A percentile compares a stretch with the other conserved stretches of the same genome.
Conservation (phyloP, 2,329 filamentous ascomycete species). For the Colletotrichum salicis region DNA sequence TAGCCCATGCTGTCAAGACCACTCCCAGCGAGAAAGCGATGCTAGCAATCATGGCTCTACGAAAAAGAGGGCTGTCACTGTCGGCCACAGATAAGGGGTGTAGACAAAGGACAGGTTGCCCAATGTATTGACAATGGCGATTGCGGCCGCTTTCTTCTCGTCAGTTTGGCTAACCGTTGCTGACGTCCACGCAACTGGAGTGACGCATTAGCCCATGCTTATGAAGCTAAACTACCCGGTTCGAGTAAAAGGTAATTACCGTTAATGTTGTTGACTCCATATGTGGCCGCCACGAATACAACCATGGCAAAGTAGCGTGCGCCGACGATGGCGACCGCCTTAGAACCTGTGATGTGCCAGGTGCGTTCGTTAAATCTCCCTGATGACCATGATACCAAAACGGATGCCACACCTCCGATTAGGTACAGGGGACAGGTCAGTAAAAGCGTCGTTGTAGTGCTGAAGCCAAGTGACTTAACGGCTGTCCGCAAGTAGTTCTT, state of each 20-base stretch:
- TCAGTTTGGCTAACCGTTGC: constrained; percentile 54
- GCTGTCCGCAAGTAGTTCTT: constrained; percentile 84
- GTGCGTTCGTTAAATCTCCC: constrained; percentile 59
- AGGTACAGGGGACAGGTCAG: constrained; percentile 60
- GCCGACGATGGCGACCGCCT: constrained; percentile 49
- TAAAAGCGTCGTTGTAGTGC: constrained; percentile 51
- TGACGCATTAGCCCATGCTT: too few species aligned
- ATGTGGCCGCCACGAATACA: constrained; percentile 50
- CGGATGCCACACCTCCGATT: constrained; percentile 49
- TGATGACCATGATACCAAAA: constrained; percentile 51
- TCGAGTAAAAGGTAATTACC: too few species aligned
- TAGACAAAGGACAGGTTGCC: constrained; percentile 50
- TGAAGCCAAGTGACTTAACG: constrained; percentile 64
- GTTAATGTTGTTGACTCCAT: constrained; percentile 55
- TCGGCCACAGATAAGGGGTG: constrained; percentile 54
- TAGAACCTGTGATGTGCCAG: constrained; percentile 57
- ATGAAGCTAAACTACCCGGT: too few species aligned
- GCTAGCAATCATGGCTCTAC: constrained; percentile 30
- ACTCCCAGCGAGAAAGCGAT: constrained; percentile 45
- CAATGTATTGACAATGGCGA: constrained; percentile 53
- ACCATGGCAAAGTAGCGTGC: constrained; percentile 46
- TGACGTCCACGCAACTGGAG: constrained; percentile 51
- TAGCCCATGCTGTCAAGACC: constrained; percentile 48
- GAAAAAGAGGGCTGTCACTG: constrained; percentile 38
- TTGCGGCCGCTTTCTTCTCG: constrained; percentile 57